Conservation (phyloP, 345 rosid species). For the Citrus hindsii region DNA sequence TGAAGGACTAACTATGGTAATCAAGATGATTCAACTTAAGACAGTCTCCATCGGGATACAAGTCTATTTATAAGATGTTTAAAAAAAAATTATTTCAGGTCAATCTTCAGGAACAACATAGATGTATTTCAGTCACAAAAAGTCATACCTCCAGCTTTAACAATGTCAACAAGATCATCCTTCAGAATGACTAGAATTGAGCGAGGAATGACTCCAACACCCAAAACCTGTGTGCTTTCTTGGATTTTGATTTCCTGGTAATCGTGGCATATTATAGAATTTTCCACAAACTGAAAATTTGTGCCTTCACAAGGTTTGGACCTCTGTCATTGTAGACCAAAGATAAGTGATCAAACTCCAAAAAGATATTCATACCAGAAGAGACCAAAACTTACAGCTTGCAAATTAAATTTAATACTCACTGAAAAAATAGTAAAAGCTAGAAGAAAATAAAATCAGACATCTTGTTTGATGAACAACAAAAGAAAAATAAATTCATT, state of each 20-base stretch:
- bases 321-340: slow-evolving; percentile 41
- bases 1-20: neutral
- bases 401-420: neutral
- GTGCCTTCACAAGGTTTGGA: slow-evolving; percentile 75
- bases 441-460: neutral
- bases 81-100: neutral
- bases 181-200: slow-evolving; percentile 68
- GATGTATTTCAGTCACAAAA: slow-evolving; percentile 4
- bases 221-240: slow-evolving; percentile 86
- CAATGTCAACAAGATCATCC: slow-evolving; percentile 95
- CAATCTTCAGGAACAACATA: neutral
- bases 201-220: slow-evolving; percentile 95
- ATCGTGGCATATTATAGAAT: slow-evolving; percentile 72
- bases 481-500: neutral
- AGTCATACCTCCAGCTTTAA: slow-evolving; percentile 90
- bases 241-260: slow-evolving; percentile 96
- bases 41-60: neutral
- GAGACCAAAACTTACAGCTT: neutral
- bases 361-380: neutral
- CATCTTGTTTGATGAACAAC: neutral
- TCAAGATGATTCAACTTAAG: neutral
- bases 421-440: neutral
- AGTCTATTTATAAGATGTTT: no score
- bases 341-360: neutral
- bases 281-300: slow-evolving; percentile 60